Percentiles rank a stretch among this genome's conserved stretches.
These are phyloP conservation scores for Posidonia oceanica DNA, from an alignment of 116 monocot genomes.

Conservation along the genomic window DNA sequence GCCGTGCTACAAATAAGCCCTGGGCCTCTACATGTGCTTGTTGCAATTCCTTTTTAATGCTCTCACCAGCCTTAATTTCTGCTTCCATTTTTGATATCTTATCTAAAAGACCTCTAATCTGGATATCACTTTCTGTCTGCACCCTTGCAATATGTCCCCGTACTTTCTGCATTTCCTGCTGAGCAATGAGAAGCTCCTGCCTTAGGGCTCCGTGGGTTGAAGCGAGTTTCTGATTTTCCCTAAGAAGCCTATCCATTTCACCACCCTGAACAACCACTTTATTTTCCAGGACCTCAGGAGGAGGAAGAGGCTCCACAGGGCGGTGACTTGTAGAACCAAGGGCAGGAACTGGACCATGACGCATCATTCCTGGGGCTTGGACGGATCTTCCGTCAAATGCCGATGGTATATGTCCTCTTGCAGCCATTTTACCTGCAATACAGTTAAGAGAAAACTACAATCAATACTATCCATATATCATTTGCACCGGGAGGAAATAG, in stretches of 20 bases:
- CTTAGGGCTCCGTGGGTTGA: constrained; percentile 52
- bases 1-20: constrained; percentile 33
- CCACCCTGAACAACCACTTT: constrained; percentile 49
- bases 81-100: constrained; percentile 57
- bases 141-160: constrained; percentile 35
- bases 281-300: constrained; percentile 43
- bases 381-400: constrained; percentile 22
- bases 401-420: constrained; percentile 29
- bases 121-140: constrained; percentile 45
- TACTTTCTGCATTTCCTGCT: constrained; percentile 56
- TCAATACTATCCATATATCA: too few species aligned
- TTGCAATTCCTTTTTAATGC: constrained; percentile 55
- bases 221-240: constrained; percentile 69
- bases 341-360: constrained; percentile 46
- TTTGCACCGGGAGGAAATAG: too few species aligned
- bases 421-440: constrained; percentile 28
- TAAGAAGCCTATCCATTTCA: constrained; percentile 56
- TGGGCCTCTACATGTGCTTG: constrained; percentile 62
- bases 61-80: constrained; percentile 52
- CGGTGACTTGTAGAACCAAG: constrained; percentile 19
- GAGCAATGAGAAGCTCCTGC: constrained; percentile 45
- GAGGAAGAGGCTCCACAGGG: constrained; percentile 35
- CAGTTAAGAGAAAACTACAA: not conserved
- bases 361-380: constrained; percentile 67
- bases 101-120: constrained; percentile 54